Evolutionary conservation across 345 rosid genomes (phyloP), one percentile per base, ranked within the genome.

Genomic region (Passiflora organensis): DNA sequence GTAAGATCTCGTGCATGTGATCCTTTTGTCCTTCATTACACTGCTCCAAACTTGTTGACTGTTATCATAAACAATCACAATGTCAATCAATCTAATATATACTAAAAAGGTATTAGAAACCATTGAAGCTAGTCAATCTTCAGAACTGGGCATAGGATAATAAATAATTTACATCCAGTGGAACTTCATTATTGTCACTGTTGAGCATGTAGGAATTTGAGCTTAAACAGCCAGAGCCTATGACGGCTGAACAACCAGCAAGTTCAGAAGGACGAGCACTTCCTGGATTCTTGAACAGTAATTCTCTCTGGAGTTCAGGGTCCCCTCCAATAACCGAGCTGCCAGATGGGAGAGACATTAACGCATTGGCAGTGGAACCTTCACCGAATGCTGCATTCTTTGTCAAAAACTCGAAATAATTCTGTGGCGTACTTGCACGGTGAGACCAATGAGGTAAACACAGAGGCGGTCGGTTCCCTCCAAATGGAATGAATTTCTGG

Each of bases 391-490:
- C 18, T 43, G 59, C 59, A 56, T 58, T 69, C 25, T 66, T 75
- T 5, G 56, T 54, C 8, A 75, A 59, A 60, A 69, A 69, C 20
- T 78, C 75, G 57, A 69, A 68, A 52, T 66, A 75, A 47, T 53
- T 60, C 22, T 10, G 55, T 24, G 72, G 68, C n/a, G 63, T 23
- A 59, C 39, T 53, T 36, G 58, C 64, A 59, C 52, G 20, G 8
- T 59, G 55, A 16, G 64, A 44, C 75, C 70, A 62, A 28, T 59
- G 72, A 59, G 65, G 67, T 36, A 58, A 65, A 25, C 75, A 43
- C 56, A 43, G 50, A 17, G 51, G 48, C 61, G 43, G 22, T 41
- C 55, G 72, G 23, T 20, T 45, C 48, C 46, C 41, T 3, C 25
- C 32, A 17, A 15, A 24, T 17, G 39, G 6, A 43, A 43, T 12